Base-by-base conservation (phyloP, 176 grass and related monocot genomes). In the Pontederia paniculata region DNA sequence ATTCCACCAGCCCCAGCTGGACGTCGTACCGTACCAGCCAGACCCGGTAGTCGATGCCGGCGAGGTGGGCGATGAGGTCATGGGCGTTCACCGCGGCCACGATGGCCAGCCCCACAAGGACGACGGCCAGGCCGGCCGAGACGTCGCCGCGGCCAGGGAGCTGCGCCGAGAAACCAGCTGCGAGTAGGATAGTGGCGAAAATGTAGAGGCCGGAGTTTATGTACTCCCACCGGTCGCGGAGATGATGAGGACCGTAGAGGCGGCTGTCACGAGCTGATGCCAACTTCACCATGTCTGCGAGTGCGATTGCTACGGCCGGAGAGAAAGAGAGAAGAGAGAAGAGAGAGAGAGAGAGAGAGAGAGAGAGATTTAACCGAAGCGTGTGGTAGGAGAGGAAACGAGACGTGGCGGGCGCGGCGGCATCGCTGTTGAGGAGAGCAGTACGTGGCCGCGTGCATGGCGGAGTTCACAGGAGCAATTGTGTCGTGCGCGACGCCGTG, bases 1-100 rank as follows among this genome's bases (percentile, higher is more conserved):
- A 55, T 74, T 97, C 93, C 2, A 97, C 93, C 48, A 97, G 57
- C 1, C 74, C 86, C 23, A 97, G 77, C 70, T 90, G 91, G 20
- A 73, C 13, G 37, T 97, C 91, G 68, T 79, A 88, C 28, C 68
- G 16, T 9, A 76, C 37, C 28, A 97, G 72, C 2, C 72, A 77
- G 1, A 97, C 48, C 4, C 60, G 79, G 57, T 54, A 90, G 75
- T 86, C 80, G 4, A 97, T 47, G 63, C 80, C 86, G 19, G 79
- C 76, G 5, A 86, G 56, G 66, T 96, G 86, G 59, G 86, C 91
- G 5, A 65, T 58, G 16, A 97, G 71, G 51, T 97, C 91, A 21
- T 90, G 86, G 42, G 70, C 60, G 81, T 90, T 97, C 12, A 88
- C 67, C 12, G 45, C 70, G 1, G 73, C 80, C 5, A 78, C 37